These are phyloP conservation scores for Magnusiomyces starmeri DNA, from an alignment of 1,139 yeast genomes.

Conservation along the genomic window DNA sequence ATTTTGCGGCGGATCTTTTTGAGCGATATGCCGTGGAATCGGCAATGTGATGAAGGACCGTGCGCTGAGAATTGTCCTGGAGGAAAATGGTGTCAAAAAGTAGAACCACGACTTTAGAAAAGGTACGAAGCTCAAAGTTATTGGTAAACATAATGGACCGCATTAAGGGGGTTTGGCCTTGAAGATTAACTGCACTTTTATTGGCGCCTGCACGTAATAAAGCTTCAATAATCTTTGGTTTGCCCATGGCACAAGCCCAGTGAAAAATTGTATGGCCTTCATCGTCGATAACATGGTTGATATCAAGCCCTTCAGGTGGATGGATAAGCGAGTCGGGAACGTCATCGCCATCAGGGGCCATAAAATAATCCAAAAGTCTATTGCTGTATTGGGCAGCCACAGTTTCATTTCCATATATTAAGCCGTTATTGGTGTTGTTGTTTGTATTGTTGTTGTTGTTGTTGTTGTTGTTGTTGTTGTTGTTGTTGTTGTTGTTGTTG, in stretches of 20 bases:
- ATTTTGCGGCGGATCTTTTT: constrained; percentile 67
- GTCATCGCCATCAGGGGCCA: constrained; percentile 65
- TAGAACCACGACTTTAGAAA: constrained; percentile 60
- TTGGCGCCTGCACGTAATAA: constrained; percentile 69
- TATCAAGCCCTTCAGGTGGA: constrained; percentile 75
- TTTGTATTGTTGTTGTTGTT: constrained; percentile 16
- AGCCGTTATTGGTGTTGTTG: constrained; percentile 26
- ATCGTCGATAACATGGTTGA: constrained; percentile 83
- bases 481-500: constrained; percentile 12
- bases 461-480: too few relatives aligned
- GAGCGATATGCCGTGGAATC: constrained; percentile 49
- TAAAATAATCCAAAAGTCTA: constrained; percentile 46
- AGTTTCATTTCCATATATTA: constrained; percentile 32
- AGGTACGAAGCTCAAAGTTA: constrained; percentile 72
- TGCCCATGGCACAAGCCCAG: constrained; percentile 96
- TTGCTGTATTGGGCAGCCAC: constrained; percentile 39
- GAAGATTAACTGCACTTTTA: constrained; percentile 60
- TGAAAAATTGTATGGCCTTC: constrained; percentile 95
- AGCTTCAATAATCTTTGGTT: constrained; percentile 60
- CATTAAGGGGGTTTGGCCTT: constrained; percentile 80
- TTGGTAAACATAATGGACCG: constrained; percentile 81
- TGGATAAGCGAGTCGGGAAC: constrained; percentile 66
- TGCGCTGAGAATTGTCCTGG: constrained; percentile 57
- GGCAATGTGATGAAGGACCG: constrained; percentile 81
- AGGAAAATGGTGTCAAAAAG: constrained; percentile 59